These are phyloP conservation scores for Salvia miltiorrhiza DNA, from an alignment of 257 asterid genomes.

Conservation along the genomic window DNA sequence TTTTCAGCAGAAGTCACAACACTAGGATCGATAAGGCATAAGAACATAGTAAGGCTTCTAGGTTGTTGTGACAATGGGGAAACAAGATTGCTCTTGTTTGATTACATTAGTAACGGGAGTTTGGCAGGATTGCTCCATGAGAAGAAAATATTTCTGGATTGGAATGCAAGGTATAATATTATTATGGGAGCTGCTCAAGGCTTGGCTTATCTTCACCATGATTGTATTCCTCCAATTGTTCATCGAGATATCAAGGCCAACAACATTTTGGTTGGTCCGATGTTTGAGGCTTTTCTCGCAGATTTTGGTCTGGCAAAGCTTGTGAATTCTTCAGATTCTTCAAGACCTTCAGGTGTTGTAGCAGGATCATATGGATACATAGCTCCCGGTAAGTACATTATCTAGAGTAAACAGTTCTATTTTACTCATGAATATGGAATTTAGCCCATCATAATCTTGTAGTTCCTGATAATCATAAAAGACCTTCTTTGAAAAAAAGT, in stretches of 20 bases:
- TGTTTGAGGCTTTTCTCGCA: constrained; percentile 65
- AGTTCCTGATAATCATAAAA: too few relatives aligned
- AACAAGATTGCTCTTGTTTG: constrained; percentile 63
- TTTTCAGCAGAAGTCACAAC: constrained; percentile 68
- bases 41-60: constrained; percentile 64
- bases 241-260: constrained; percentile 72
- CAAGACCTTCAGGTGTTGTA: constrained; percentile 41
- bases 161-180: constrained; percentile 73
- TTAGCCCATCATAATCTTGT: too few relatives aligned
- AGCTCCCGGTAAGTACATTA: constrained; percentile 60
- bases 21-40: constrained; percentile 68
- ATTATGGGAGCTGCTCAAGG: constrained; percentile 72
- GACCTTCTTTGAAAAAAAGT: too few relatives aligned
- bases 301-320: constrained; percentile 79
- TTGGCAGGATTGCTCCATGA: constrained; percentile 58
- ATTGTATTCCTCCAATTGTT: constrained; percentile 68
- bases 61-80: constrained; percentile 76
- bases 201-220: constrained; percentile 72
- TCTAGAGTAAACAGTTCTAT: neutral
- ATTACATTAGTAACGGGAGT: constrained; percentile 69
- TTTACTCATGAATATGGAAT: too few relatives aligned
- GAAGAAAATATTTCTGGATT: constrained; percentile 43
- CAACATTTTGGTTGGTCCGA: constrained; percentile 65
- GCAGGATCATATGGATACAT: constrained; percentile 79
- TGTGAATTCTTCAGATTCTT: constrained; percentile 38